These are phyloP conservation scores for Phialocephala subalpina DNA, from an alignment of 2,329 filamentous ascomycete species.

Conservation along the genomic window DNA sequence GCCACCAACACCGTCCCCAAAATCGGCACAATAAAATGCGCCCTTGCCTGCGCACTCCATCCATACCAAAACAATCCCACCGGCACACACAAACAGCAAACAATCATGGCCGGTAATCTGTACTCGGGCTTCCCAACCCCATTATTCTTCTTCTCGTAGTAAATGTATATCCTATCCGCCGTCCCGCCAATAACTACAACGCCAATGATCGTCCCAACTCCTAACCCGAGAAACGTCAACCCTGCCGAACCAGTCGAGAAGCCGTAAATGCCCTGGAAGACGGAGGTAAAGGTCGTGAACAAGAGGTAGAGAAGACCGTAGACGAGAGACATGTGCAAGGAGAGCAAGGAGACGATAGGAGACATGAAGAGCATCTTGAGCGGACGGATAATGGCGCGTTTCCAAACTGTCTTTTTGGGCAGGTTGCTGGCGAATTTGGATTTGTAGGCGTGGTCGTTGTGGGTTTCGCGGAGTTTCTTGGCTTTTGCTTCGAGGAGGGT, in stretches of 20 bases:
- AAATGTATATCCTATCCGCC: conserved; percentile 1
- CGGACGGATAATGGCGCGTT: conserved; percentile 57
- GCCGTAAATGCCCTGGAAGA: conserved; percentile 54
- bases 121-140: conserved; percentile 41
- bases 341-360: conserved; percentile 51
- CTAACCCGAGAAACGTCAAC: conserved; percentile 53
- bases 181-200: conserved; percentile 9
- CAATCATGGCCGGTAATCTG: conserved; percentile 51
- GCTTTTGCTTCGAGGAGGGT: conserved; percentile 53
- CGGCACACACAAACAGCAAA: conserved; percentile 52
- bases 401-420: conserved; percentile 41
- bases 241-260: conserved; percentile 51
- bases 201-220: conserved; percentile 44
- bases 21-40: conserved; percentile 55
- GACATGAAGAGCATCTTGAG: conserved; percentile 50
- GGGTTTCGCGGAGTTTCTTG: conserved; percentile 54
- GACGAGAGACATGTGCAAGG: conserved; percentile 58
- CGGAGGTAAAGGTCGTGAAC: conserved; percentile 57
- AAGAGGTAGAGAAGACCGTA: conserved; percentile 64
- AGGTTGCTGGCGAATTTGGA: conserved; percentile 35
- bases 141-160: conserved; percentile 52
- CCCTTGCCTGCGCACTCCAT: conserved; percentile 52
- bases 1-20: conserved; percentile 40
- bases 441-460: conserved; percentile 47
- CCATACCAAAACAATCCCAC: conserved; percentile 60